Evolutionary conservation across 2,329 filamentous ascomycete genomes (phyloP).

Genomic region (Pseudogymnoascus sp.): DNA sequence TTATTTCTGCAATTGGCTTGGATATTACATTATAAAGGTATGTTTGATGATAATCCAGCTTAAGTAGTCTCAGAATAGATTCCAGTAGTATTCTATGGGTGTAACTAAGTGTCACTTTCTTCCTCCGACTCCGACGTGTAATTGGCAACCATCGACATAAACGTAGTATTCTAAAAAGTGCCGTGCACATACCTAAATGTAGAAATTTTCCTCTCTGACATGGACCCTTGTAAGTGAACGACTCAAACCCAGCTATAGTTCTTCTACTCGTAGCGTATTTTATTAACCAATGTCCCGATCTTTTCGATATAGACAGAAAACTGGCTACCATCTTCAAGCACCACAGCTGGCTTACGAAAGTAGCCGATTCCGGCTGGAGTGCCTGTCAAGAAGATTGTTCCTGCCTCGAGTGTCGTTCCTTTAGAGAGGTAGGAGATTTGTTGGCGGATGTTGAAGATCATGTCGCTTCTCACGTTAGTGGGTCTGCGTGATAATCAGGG

Average conservation of each 20-base stretch:
- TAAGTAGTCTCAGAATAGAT: no score
- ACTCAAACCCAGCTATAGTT: neutral
- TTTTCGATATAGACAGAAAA: slow-evolving; percentile 26
- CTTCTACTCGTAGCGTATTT: slow-evolving; percentile 23
- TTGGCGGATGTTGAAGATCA: slow-evolving; percentile 40
- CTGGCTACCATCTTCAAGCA: slow-evolving; percentile 26
- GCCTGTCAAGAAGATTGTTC: slow-evolving; percentile 36
- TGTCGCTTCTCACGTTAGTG: slow-evolving; percentile 27
- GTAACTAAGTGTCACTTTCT: no score
- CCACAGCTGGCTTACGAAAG: slow-evolving; percentile 22
- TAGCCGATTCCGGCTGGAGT: slow-evolving; percentile 36
- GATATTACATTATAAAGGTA: no score
- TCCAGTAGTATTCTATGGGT: no score
- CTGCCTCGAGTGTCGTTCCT: slow-evolving; percentile 34
- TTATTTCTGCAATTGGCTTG: no score
- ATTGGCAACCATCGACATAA: no score
- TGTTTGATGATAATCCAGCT: no score
- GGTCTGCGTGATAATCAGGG: neutral
- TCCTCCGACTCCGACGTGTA: no score
- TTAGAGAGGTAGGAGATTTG: slow-evolving; percentile 32
- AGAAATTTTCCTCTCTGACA: neutral
- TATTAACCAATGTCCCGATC: slow-evolving; percentile 29
- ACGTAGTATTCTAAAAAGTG: no score
- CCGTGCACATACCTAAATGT: no score
- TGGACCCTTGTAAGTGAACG: neutral